A percentile compares a stretch with the other conserved stretches of the same genome.
phyloP scores from a whole-genome alignment of 129 eudicot genomes.

The Tanacetum coccineum region DNA sequence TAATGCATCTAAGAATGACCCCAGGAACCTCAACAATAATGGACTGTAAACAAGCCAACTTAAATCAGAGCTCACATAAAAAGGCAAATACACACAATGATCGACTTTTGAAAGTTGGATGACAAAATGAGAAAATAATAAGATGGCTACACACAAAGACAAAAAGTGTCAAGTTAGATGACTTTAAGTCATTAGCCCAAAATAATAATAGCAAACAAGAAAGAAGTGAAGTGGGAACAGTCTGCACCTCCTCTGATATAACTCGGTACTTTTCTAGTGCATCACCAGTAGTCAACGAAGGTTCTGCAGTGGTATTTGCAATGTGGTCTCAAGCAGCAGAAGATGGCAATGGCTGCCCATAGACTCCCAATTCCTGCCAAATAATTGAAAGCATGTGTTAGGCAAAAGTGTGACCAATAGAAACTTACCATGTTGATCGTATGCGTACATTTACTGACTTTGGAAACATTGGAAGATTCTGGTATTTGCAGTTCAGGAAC shows the following conservation, averaged over 20 bases:
- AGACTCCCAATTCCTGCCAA: conserved; percentile 57
- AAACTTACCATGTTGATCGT: neutral
- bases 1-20: conserved; percentile 70
- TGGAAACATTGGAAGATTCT: conserved; percentile 48
- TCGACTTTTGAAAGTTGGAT: too few species aligned
- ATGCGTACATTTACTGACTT: conserved; percentile 41
- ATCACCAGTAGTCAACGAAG: conserved; percentile 71
- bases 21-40: conserved; percentile 75
- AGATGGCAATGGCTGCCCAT: conserved; percentile 46
- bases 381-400: conserved; percentile 18
- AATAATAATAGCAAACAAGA: neutral
- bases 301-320: conserved; percentile 49
- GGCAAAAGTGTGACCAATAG: conserved; percentile 4
- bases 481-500: conserved; percentile 53
- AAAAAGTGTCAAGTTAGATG: too few species aligned
- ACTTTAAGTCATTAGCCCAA: too few species aligned
- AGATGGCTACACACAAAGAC: too few species aligned
- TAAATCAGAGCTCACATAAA: conserved; percentile 10
- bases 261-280: conserved; percentile 82
- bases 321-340: conserved; percentile 47
- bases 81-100: too few species aligned
- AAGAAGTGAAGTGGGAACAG: neutral
- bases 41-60: conserved; percentile 42
- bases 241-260: conserved; percentile 67
- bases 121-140: too few species aligned